A percentile compares a stretch with the other conserved stretches of the same genome.
These are phyloP conservation scores for Xylaria cubensis DNA, from an alignment of 495 filamentous ascomycete species.

Conservation along the genomic window DNA sequence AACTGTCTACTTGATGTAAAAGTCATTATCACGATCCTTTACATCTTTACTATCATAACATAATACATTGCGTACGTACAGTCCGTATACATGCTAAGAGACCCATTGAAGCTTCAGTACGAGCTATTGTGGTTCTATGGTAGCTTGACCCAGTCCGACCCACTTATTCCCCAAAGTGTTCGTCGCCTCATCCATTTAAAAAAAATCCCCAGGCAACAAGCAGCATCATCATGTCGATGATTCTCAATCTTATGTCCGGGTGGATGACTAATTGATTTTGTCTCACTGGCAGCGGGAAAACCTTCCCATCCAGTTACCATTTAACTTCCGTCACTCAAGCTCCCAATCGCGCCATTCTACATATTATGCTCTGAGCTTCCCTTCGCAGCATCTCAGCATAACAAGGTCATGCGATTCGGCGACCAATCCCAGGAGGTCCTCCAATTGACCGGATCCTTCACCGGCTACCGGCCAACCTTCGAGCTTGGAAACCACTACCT, in stretches of 20 bases:
- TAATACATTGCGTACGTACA: too few species aligned
- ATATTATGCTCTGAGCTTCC: conserved; percentile 41
- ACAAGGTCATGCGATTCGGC: conserved; percentile 42
- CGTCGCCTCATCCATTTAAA: too few species aligned
- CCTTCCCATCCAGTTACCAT: neutral
- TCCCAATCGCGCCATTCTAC: conserved; percentile 38
- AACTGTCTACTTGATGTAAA: too few species aligned
- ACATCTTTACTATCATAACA: too few species aligned
- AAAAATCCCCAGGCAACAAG: neutral
- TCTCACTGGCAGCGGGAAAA: neutral
- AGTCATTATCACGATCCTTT: too few species aligned
- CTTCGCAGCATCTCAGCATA: conserved; percentile 27
- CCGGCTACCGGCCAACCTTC: conserved; percentile 52
- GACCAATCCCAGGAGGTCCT: conserved; percentile 52
- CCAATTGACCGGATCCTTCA: conserved; percentile 59
- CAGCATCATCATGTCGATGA: conserved; percentile 31
- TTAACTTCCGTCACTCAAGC: conserved; percentile 37
- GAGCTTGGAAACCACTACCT: conserved; percentile 56
- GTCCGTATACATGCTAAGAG: too few species aligned
- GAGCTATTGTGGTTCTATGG: neutral
- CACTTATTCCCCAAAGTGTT: too few species aligned
- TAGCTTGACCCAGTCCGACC: neutral
- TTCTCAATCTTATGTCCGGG: conserved; percentile 3
- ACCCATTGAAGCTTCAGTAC: too few species aligned
- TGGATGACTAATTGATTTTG: conserved; percentile 27